phyloP scores from a whole-genome alignment of 78 protist species.

The Speleostelium caveatum region DNA sequence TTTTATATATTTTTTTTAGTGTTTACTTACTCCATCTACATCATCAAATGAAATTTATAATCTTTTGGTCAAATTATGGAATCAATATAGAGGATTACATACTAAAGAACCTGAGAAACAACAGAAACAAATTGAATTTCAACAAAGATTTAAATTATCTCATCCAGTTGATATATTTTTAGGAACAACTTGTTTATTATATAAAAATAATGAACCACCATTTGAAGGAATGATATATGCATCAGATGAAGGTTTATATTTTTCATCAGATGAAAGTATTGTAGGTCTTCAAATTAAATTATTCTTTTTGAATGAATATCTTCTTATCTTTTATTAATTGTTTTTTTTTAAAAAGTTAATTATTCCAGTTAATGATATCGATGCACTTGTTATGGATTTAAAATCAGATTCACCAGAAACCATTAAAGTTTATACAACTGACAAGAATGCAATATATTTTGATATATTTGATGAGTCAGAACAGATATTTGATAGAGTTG shows the following conservation, averaged over 20 bases:
- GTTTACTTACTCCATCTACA: slow-evolving; percentile 27
- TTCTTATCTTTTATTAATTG: too few relatives aligned
- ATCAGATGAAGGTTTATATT: slow-evolving; percentile 19
- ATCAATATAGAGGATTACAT: background rate
- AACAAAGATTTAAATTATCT: slow-evolving; percentile 37
- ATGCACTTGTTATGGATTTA: slow-evolving; percentile 20
- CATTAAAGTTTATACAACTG: slow-evolving; percentile 14
- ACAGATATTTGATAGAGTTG: background rate
- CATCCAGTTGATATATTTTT: slow-evolving; percentile 22
- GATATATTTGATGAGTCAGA: slow-evolving; percentile 37
- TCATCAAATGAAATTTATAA: slow-evolving; percentile 25
- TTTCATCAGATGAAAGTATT: slow-evolving; percentile 1
- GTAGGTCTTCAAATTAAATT: too few relatives aligned
- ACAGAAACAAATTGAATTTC: slow-evolving; percentile 22
- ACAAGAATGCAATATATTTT: slow-evolving; percentile 23
- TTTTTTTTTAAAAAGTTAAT: too few relatives aligned
- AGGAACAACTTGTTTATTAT: slow-evolving; percentile 17
- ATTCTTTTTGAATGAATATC: too few relatives aligned
- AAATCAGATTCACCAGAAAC: slow-evolving; percentile 30
- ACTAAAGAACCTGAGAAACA: slow-evolving; percentile 1
- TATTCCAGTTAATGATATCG: slow-evolving; percentile 19
- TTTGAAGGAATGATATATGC: slow-evolving; percentile 51
- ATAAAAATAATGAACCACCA: slow-evolving; percentile 35
- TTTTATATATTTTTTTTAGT: too few relatives aligned
- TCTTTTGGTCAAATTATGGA: slow-evolving; percentile 13